Evolutionary conservation across 768 basidiomycete genomes (phyloP), one percentile per base, ranked within the genome.

Genomic region (Stropharia rugosoannulata): DNA sequence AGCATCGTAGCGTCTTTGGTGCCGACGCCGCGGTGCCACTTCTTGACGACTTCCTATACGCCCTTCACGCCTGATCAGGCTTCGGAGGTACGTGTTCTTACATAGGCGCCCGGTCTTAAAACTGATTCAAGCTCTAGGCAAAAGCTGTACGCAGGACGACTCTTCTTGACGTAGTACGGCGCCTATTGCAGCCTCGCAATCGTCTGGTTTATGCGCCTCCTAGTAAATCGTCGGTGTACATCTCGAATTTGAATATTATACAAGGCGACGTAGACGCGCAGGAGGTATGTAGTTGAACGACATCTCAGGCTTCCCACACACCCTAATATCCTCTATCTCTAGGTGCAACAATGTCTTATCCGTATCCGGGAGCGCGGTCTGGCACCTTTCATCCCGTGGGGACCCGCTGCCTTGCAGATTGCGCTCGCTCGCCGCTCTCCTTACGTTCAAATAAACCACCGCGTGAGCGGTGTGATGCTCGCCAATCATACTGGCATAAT

Each of bases 401-500:
- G 97, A 11, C 97, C 97, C 0, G 95, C 95, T 3, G 95, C 94
- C 36, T 95, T 97, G 62, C 97, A 99, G 72, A 95, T 99, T 5
- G 96, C 97, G 4, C 74, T 98, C 56, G 97, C 95, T 0, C 86
- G 92, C 57, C 86, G 83, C 64, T 95, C 93, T 13, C 95, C 94
- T 5, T 96, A 96, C 66, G 75, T 97, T 49, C 79, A 85, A 4
- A 86, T 90, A 37, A 90, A 87, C 64, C 95, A 98, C 70, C 89
- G 95, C 13, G 95, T 98, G 55, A 98, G 95, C 69, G 96, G 96
- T 0, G 79, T 98, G 46, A 98, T 99, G 97, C 82, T 99, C 49
- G 97, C 95, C 11, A 99, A 99, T 64, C 97, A 99, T 69, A 99
- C 97, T n/a, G 95, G 94, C 63, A 94, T 99, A 54, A 93, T 93